Percentiles rank a stretch among this genome's conserved stretches.
Conservation (phyloP, 23 red algal species). For the Gracilaria gracilis region DNA sequence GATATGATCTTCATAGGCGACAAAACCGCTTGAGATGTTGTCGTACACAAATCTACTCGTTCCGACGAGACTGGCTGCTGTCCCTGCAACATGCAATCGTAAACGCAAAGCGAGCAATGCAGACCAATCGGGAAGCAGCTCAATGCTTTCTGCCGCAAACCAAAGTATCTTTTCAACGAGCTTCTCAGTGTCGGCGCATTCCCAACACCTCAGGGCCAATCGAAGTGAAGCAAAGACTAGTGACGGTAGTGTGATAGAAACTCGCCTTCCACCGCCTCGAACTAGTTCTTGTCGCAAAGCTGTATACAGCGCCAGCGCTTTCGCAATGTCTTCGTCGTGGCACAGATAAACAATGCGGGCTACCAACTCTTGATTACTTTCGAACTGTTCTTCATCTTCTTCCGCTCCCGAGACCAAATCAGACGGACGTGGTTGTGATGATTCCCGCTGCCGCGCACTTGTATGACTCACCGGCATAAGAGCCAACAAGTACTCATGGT, state of each 20-base stretch:
- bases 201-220: constrained; percentile 49
- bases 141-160: constrained; percentile 73
- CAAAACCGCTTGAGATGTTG: constrained; percentile 66
- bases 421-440: neutral
- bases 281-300: constrained; percentile 65
- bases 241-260: constrained; percentile 78
- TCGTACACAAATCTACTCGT: constrained; percentile 76
- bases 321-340: constrained; percentile 53
- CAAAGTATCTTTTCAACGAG: constrained; percentile 51
- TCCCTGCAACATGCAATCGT: constrained; percentile 65
- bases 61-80: constrained; percentile 34
- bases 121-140: constrained; percentile 33
- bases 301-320: constrained; percentile 44
- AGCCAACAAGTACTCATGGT: constrained; percentile 67
- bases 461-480: constrained; percentile 40
- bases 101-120: constrained; percentile 59
- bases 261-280: constrained; percentile 49
- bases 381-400: constrained; percentile 51
- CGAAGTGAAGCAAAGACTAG: constrained; percentile 69
- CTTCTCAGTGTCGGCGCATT: constrained; percentile 3
- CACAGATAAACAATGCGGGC: constrained; percentile 82
- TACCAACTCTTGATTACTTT: constrained; percentile 69
- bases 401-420: neutral
- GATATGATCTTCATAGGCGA: constrained; percentile 71
- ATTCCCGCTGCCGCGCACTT: neutral